These are phyloP conservation scores for Pyrenochaeta sp. DNA, from an alignment of 2,329 filamentous ascomycete species.

Conservation along the genomic window DNA sequence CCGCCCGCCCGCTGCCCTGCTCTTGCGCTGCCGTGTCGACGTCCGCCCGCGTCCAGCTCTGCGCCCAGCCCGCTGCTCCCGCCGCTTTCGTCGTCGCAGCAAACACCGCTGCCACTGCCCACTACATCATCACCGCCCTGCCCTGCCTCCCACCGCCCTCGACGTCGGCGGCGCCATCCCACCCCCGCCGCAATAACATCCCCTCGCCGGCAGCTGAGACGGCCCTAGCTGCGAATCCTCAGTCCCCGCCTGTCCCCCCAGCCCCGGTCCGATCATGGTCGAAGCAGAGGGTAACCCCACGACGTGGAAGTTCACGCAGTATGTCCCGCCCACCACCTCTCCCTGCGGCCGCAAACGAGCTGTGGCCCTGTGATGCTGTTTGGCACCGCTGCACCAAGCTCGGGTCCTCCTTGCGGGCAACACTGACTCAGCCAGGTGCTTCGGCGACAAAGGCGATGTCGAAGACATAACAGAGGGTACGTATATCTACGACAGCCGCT, in stretches of 20 bases:
- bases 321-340: constrained; percentile 56
- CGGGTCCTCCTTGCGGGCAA: constrained; percentile 4
- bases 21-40: constrained; percentile 27
- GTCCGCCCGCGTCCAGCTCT: constrained; percentile 12
- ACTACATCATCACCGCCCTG: constrained; percentile 37
- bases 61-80: constrained; percentile 15
- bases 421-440: constrained; percentile 73
- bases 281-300: constrained; percentile 92
- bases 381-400: neutral
- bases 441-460: constrained; percentile 99
- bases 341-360: neutral
- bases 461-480: constrained; percentile 97
- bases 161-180: constrained; percentile 39
- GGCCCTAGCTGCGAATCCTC: constrained; percentile 21
- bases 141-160: constrained; percentile 30
- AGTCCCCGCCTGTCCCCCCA: constrained; percentile 18
- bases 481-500: too few species aligned
- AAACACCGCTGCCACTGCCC: constrained; percentile 25
- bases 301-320: constrained; percentile 99
- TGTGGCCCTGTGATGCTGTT: neutral
- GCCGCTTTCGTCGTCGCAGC: constrained; percentile 29
- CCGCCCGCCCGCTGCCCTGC: constrained; percentile 26
- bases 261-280: constrained; percentile 72
- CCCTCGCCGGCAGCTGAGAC: constrained; percentile 10
- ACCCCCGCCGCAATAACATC: constrained; percentile 16